Percentiles rank a stretch among this genome's conserved stretches.
Evolutionary conservation across 257 asterid genomes (phyloP).

Genomic region (Coffea eugenioides): DNA sequence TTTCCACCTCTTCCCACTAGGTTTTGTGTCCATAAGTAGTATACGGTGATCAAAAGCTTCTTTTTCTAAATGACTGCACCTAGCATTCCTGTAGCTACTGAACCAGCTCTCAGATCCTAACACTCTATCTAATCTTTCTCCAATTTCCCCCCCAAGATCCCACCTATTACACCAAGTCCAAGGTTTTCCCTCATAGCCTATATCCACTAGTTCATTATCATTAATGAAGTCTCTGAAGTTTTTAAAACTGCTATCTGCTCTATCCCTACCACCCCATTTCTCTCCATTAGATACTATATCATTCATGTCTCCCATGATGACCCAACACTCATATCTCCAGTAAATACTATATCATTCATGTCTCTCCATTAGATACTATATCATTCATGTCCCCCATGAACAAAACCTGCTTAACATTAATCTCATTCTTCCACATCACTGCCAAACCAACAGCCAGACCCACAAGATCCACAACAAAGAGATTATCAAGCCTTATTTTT

Average conservation of each 20-base stretch:
- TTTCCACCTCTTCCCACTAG: too few relatives aligned
- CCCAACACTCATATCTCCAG: background rate
- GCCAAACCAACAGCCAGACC: too few relatives aligned
- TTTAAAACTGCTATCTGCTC: fast-evolving
- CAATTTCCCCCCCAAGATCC: background rate
- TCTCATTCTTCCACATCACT: too few relatives aligned
- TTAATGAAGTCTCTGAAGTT: too few relatives aligned
- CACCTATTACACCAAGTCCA: background rate
- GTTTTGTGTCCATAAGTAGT: background rate
- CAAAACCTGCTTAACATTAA: too few relatives aligned
- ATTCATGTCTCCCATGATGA: too few relatives aligned
- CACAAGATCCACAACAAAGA: too few relatives aligned
- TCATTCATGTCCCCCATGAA: background rate
- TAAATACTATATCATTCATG: too few relatives aligned
- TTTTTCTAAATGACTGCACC: background rate
- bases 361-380: too few relatives aligned
- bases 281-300: too few relatives aligned
- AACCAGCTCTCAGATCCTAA: background rate
- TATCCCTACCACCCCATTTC: background rate
- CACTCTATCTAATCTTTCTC: background rate
- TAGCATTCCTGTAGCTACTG: background rate
- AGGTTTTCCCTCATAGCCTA: background rate
- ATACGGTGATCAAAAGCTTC: background rate
- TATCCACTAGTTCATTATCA: too few relatives aligned
- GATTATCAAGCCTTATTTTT: too few relatives aligned